Evolutionary conservation across 495 filamentous ascomycete species (phyloP), one percentile per base, ranked within the genome.

Genomic region (Annulohypoxylon moriforme): DNA sequence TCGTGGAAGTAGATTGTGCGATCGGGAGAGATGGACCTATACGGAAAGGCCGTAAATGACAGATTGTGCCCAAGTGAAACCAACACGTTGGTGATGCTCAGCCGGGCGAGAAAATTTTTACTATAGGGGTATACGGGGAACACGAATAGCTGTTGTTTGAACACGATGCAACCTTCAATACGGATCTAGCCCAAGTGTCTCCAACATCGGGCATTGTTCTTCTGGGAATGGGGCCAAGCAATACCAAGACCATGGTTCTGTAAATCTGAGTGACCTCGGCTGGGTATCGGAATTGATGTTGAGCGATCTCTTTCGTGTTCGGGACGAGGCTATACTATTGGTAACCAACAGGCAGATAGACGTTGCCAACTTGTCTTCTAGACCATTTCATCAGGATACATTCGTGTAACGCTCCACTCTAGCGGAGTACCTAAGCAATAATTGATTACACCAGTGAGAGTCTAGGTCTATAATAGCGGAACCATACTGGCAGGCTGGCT

Each of bases 131-230:
- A n/a, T n/a, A n/a, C n/a, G 14, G n/a, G 47, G n/a, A 55, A 55
- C 50, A 55, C 25, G 50, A 27, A 52, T 52, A 6, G 24, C 47
- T 52, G 47, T 25, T 47, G n/a, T 9, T 29, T 27, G 10, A 29
- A 55, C 29, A 55, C 50, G 50, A 55, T 33, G 50, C 50, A 55
- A 55, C 27, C 27, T 55, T 25, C 50, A 9, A n/a, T n/a, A n/a
- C n/a, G 7, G 29, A 33, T 55, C 50, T 34, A 20, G 16, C 50
- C 29, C 29, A 20, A 2, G 47, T n/a, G 24, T 52, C 40, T 44
- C 40, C 58, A 44, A 60, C 31, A 46, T 60, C 57, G 40, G 57
- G 38, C 40, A 40, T 34, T 46, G 40, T 27, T 20, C 11, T 16
- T 24, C n/a, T 36, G 13, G n/a, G 47, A n/a, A 27, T n/a, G 22